Conservation (phyloP, 164 flowering plant genomes). For the Kalanchoe fedtschenkoi region DNA sequence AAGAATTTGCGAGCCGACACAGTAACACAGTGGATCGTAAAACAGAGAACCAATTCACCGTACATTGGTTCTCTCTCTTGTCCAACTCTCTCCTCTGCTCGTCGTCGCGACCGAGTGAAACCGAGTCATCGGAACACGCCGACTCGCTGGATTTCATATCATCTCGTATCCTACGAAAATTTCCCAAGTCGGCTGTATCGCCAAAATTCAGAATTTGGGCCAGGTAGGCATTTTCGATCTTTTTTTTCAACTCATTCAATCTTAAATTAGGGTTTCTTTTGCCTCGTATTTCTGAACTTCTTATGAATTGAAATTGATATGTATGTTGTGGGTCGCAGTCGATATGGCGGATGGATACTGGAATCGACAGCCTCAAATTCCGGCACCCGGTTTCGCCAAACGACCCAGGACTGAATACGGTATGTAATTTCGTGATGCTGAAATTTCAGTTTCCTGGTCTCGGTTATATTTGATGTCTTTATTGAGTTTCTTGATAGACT, state of each 20-base stretch:
- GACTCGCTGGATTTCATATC: background rate
- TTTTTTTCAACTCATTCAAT: background rate
- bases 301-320: background rate
- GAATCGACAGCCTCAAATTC: conserved; percentile 27
- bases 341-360: conserved; percentile 42
- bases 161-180: background rate
- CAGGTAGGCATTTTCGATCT: background rate
- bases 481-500: background rate
- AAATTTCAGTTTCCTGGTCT: background rate
- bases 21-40: too few species aligned
- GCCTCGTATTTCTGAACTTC: background rate
- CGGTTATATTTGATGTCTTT: background rate
- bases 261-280: background rate
- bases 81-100: too few species aligned
- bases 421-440: conserved; percentile 1
- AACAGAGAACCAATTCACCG: too few species aligned
- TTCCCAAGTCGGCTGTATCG: background rate
- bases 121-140: background rate
- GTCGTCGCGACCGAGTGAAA: background rate
- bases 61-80: too few species aligned
- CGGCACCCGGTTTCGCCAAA: conserved; percentile 24
- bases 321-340: background rate
- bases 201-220: background rate
- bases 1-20: too few species aligned
- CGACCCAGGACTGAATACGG: conserved; percentile 45